Conservation (phyloP, 202 grass and related monocot species). For the Carex sylvatica region DNA sequence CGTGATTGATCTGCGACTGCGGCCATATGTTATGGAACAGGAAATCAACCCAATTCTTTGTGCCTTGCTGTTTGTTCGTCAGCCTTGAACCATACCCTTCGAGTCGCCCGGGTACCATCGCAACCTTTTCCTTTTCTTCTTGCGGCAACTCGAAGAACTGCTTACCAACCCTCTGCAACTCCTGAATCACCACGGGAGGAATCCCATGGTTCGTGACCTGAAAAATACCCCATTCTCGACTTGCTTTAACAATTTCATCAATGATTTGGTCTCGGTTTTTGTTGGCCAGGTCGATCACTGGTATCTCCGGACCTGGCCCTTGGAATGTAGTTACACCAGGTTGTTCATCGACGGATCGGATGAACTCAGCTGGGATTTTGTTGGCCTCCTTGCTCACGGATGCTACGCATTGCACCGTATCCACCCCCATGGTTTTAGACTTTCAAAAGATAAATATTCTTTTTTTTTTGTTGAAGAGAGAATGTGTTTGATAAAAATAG, state of each 20-base stretch:
- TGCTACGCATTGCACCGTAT: constrained; percentile 32
- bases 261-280: background rate
- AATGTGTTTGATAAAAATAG: background rate
- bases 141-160: constrained; percentile 41
- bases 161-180: constrained; percentile 38
- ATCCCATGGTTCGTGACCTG: constrained; percentile 41
- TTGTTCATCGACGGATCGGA: constrained; percentile 32
- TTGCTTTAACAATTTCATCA: constrained; percentile 18
- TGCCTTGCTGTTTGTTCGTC: constrained; percentile 22
- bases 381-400: background rate
- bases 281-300: constrained; percentile 28
- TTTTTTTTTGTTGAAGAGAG: background rate
- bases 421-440: constrained; percentile 21
- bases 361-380: constrained; percentile 30
- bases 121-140: constrained; percentile 38
- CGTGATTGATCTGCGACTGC: constrained; percentile 8
- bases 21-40: constrained; percentile 39
- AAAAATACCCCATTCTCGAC: constrained; percentile 41
- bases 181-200: constrained; percentile 14
- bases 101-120: background rate
- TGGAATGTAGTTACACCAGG: constrained; percentile 31
- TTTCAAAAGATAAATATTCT: background rate
- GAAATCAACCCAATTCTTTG: constrained; percentile 41
- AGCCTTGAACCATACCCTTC: constrained; percentile 37
- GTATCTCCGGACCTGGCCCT: constrained; percentile 12